phyloP scores from a whole-genome alignment of 2,329 filamentous ascomycete genomes.

The Colletotrichum sp. region DNA sequence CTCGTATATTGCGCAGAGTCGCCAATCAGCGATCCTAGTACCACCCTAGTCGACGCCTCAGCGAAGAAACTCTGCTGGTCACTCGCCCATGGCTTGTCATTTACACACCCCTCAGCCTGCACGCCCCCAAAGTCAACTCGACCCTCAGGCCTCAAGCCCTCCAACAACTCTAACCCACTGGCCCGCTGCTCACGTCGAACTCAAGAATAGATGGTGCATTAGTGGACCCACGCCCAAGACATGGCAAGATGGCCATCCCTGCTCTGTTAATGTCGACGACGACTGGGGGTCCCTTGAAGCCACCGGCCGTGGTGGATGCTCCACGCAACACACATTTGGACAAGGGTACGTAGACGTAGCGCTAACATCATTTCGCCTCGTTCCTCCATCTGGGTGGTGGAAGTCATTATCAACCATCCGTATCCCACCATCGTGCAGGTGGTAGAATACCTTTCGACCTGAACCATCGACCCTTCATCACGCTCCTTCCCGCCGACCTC shows the following conservation, averaged over 20 bases:
- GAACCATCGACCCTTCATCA: conserved; percentile 33
- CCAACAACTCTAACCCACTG: conserved; percentile 37
- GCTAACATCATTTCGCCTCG: conserved; percentile 24
- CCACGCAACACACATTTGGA: conserved; percentile 36
- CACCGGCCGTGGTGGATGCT: conserved; percentile 33
- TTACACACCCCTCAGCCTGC: conserved; percentile 25
- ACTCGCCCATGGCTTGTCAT: conserved; percentile 24
- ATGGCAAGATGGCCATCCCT: conserved; percentile 30
- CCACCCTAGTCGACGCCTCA: conserved; percentile 28
- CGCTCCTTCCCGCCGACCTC: conserved; percentile 38
- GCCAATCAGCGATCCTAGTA: conserved; percentile 37
- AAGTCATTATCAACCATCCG: conserved; percentile 24
- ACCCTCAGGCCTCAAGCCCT: conserved; percentile 18
- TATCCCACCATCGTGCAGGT: conserved; percentile 20
- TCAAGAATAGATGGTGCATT: conserved; percentile 53
- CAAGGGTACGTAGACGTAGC: conserved; percentile 20
- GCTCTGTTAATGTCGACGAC: conserved; percentile 26
- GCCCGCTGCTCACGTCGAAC: conserved; percentile 25
- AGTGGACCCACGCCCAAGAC: conserved; percentile 30
- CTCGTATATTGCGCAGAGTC: conserved; percentile 57
- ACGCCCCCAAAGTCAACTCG: conserved; percentile 14
- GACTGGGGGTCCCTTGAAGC: conserved; percentile 27
- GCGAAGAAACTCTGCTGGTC: conserved; percentile 27
- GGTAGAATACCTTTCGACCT: not conserved
- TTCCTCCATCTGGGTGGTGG: conserved; percentile 16